Base-by-base conservation (phyloP, 31 red algal species). In the Odonthalia washingtoniensis region DNA sequence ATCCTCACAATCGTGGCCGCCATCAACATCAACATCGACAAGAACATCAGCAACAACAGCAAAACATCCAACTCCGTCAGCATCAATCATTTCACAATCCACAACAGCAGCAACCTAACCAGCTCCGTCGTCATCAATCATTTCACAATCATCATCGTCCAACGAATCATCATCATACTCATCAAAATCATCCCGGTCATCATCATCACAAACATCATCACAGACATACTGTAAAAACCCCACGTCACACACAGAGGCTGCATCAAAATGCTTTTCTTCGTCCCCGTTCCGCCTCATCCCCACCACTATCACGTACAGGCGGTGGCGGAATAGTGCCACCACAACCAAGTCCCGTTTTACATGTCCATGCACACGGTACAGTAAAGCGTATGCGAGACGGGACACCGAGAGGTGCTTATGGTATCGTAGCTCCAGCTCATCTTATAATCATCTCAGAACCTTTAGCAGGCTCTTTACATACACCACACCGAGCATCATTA, bases 391-490 rank as follows among this genome's bases (percentile, higher is more conserved):
- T 57, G 49, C 49, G 49, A 57, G 49, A 21, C 49, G 49, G 9
- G 21, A 14, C 49, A 14, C 12, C 49, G 21, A 9, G 49, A 14
- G 84, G 35, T 17, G 84, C 43, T 3, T 87, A 87, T 49, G 70
- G 44, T 52, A 52, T 87, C 6, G 45, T 40, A 31, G 72, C 49
- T 32, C 68, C 84, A 28, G 46, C 30, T 24, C 46, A 40, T 26
- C 12, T 72, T 3, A 65, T 87, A 34, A 69, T 42, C 0, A 77
- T 87, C 24, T 33, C 84, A 38, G 84, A 87, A 36, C 84, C 84
- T 26, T 46, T 87, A 14, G 70, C 84, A 35, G 84, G 84, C 9
- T 44, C 40, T 45, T 42, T 62, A 31, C 84, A 87, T 42, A 77
- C 84, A 40, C 35, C 46, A 60, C 21, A 87, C 18, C 42, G 34